phyloP scores from a whole-genome alignment of 768 basidiomycete species.

The Mycena latifolia region DNA sequence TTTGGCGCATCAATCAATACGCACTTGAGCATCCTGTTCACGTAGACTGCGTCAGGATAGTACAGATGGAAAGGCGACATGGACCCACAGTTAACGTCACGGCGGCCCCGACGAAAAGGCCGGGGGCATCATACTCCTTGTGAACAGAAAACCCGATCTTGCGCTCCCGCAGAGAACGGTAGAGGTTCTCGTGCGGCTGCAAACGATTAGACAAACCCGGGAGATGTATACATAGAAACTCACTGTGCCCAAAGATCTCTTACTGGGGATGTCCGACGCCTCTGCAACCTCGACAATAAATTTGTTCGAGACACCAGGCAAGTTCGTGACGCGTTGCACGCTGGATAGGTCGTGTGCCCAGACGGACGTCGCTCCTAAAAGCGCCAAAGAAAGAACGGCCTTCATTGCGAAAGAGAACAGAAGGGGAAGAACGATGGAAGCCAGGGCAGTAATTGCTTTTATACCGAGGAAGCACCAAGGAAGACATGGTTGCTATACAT shows the following conservation, averaged over 20 bases:
- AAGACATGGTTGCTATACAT: background rate
- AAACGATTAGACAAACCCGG: background rate
- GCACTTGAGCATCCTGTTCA: conserved; percentile 44
- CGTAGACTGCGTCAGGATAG: background rate
- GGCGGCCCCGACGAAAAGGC: conserved; percentile 71
- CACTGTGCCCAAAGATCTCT: conserved; percentile 45
- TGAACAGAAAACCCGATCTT: conserved; percentile 59
- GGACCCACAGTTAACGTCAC: conserved; percentile 59
- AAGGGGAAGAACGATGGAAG: background rate
- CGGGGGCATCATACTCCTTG: conserved; percentile 64
- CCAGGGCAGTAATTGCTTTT: background rate
- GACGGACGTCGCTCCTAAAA: conserved; percentile 43
- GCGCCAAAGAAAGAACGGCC: conserved; percentile 42
- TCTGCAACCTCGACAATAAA: conserved; percentile 71
- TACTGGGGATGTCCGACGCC: conserved; percentile 50
- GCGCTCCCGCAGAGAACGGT: conserved; percentile 58
- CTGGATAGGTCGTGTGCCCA: conserved; percentile 50
- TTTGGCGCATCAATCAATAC: conserved; percentile 11
- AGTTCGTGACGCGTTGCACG: conserved; percentile 52
- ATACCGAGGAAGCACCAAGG: background rate
- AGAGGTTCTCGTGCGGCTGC: conserved; percentile 66
- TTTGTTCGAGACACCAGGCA: conserved; percentile 58
- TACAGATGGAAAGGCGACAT: conserved; percentile 3
- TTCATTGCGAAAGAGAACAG: conserved; percentile 46
- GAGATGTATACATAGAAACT: background rate